Evolutionary conservation across 805 yeast genomes (phyloP).

Genomic region (Metschnikowia peoriensis): DNA sequence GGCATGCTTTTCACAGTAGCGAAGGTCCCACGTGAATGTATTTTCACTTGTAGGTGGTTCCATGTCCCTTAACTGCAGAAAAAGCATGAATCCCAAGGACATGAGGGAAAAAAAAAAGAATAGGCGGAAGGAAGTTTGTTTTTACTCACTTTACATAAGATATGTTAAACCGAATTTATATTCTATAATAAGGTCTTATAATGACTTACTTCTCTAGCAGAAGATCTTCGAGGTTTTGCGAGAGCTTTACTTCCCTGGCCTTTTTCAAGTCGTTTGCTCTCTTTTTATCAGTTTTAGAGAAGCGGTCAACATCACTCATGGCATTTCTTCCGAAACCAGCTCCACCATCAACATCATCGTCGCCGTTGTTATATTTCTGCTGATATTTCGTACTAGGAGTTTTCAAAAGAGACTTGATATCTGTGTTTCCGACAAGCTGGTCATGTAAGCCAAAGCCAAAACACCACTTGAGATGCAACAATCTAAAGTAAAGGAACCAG

Average conservation of each 20-base stretch:
- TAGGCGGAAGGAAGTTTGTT: no score
- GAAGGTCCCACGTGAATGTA: no score
- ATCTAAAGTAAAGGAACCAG: constrained; percentile 50
- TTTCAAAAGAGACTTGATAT: constrained; percentile 34
- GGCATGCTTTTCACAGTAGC: no score
- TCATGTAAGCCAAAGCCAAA: constrained; percentile 52
- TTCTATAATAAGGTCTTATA: background rate
- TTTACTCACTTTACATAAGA: no score
- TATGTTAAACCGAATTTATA: no score
- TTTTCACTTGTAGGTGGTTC: no score
- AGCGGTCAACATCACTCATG: constrained; percentile 15
- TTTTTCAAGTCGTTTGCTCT: constrained; percentile 36
- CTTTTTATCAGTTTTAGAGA: constrained; percentile 27
- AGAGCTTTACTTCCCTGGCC: constrained; percentile 35
- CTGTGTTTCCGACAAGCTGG: constrained; percentile 42
- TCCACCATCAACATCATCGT: constrained; percentile 1
- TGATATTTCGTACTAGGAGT: constrained; percentile 28
- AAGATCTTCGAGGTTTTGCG: constrained; percentile 32
- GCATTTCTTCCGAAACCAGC: constrained; percentile 15
- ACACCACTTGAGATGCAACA: constrained; percentile 49
- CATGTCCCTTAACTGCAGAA: no score
- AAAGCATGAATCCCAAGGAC: no score
- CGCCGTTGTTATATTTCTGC: constrained; percentile 14
- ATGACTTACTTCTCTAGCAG: constrained; percentile 11
- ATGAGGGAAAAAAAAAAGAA: no score